phyloP scores from a whole-genome alignment of 2,329 filamentous ascomycete species.

The Cladosporium sp. region DNA sequence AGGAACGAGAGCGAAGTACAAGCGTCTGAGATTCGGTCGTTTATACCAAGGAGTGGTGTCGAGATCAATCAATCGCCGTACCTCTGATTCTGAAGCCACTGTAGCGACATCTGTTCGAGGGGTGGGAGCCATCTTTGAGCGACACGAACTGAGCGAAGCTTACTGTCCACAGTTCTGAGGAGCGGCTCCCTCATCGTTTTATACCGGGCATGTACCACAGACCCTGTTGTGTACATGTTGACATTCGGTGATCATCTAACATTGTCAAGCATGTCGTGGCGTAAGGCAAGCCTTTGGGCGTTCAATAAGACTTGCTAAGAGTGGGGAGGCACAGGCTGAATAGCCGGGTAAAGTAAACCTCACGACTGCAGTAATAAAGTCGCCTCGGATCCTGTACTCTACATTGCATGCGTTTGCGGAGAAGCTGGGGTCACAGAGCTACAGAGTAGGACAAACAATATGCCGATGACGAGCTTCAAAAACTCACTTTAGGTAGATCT shows the following conservation, averaged over 20 bases:
- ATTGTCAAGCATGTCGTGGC: too few species aligned
- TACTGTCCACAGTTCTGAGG: too few species aligned
- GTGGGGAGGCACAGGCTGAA: neutral
- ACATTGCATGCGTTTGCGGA: conserved; percentile 1
- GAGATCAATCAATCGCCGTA: conserved; percentile 15
- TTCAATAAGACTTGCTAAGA: conserved; percentile 9
- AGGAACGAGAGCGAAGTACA: conserved; percentile 15
- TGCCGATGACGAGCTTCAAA: too few species aligned
- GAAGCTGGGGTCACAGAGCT: neutral
- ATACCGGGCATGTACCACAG: too few species aligned
- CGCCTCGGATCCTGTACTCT: too few species aligned
- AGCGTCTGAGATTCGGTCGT: conserved; percentile 12
- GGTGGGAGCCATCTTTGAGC: neutral
- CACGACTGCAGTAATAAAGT: too few species aligned
- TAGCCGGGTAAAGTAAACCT: conserved; percentile 2
- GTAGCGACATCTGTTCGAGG: conserved; percentile 14
- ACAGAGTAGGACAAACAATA: conserved; percentile 6
- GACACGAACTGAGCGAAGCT: too few species aligned
- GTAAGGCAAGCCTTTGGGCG: conserved; percentile 4
- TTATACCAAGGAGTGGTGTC: conserved; percentile 17
- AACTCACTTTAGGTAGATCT: too few species aligned
- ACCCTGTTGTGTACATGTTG: too few species aligned
- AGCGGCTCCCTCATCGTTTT: too few species aligned
- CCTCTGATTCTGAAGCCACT: conserved; percentile 17
- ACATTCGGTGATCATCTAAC: too few species aligned